phyloP scores from a whole-genome alignment of 306 rosid species.

The Inga leiocalycina region DNA sequence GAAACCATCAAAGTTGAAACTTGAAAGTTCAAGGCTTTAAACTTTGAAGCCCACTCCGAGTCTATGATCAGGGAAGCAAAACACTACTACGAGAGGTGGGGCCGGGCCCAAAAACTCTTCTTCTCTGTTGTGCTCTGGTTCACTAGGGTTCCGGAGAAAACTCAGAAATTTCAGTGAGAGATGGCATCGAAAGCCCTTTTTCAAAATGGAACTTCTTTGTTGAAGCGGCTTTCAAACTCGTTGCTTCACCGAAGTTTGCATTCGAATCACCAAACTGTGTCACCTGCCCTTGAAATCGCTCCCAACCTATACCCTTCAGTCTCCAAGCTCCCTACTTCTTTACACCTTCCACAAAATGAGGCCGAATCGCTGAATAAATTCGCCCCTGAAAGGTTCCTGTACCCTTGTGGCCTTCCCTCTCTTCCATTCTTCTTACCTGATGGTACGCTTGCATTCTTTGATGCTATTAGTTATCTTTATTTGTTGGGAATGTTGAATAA shows the following conservation, averaged over 20 bases:
- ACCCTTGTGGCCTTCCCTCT: conserved; percentile 83
- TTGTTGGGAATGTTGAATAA: background rate
- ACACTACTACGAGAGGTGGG: background rate
- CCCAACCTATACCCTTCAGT: conserved; percentile 69
- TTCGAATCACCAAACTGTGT: conserved; percentile 30
- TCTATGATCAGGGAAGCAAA: too few relatives aligned
- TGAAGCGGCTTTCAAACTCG: conserved; percentile 54
- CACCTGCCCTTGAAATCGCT: conserved; percentile 47
- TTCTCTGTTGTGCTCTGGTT: background rate
- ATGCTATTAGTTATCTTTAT: background rate
- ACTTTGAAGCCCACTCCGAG: too few relatives aligned
- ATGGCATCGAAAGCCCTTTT: conserved; percentile 84
- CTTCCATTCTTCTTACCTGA: conserved; percentile 79
- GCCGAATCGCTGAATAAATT: conserved; percentile 49
- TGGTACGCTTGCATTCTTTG: conserved; percentile 46
- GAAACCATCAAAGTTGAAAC: too few relatives aligned
- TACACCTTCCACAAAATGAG: conserved; percentile 61
- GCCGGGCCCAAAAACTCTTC: background rate
- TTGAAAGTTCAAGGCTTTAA: too few relatives aligned
- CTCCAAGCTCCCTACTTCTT: conserved; percentile 44
- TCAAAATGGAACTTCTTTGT: conserved; percentile 58
- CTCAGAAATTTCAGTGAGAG: background rate
- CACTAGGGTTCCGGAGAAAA: conserved; percentile 44
- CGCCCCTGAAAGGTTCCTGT: conserved; percentile 44
- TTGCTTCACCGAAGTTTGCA: conserved; percentile 38